Evolutionary conservation across 129 eudicot genomes (phyloP).

Genomic region (Escallonia rubra): DNA sequence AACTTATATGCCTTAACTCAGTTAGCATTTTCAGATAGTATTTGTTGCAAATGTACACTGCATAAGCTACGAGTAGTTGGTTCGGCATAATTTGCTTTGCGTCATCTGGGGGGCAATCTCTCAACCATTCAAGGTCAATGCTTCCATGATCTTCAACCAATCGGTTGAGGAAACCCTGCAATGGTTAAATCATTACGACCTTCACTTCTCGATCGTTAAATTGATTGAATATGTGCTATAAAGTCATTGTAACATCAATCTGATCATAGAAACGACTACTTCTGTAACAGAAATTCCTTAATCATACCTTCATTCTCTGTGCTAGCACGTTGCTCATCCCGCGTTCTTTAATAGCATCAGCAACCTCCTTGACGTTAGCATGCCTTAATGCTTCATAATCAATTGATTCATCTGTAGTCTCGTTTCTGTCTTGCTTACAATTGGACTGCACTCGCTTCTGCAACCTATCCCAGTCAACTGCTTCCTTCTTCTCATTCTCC

Average conservation of each 20-base stretch:
- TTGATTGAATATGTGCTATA: neutral
- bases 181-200: neutral
- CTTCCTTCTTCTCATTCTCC: constrained; percentile 34
- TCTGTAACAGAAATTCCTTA: neutral
- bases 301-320: constrained; percentile 71
- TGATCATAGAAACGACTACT: neutral
- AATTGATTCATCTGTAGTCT: constrained; percentile 63
- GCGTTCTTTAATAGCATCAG: constrained; percentile 76
- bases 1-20: neutral
- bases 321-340: constrained; percentile 99
- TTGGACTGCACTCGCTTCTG: constrained; percentile 46
- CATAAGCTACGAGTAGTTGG: neutral
- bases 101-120: constrained; percentile 85
- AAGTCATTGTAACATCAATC: neutral
- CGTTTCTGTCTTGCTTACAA: constrained; percentile 38
- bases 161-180: constrained; percentile 84
- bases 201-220: neutral
- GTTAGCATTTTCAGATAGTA: neutral
- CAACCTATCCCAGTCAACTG: constrained; percentile 83
- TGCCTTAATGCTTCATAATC: constrained; percentile 81
- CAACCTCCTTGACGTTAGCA: constrained; percentile 69
- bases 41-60: neutral
- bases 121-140: constrained; percentile 84
- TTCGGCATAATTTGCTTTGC: constrained; percentile 57
- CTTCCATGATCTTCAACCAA: constrained; percentile 77